Conservation (phyloP, 192 early-diverging fungal genomes). For the Phycomyces nitens region DNA sequence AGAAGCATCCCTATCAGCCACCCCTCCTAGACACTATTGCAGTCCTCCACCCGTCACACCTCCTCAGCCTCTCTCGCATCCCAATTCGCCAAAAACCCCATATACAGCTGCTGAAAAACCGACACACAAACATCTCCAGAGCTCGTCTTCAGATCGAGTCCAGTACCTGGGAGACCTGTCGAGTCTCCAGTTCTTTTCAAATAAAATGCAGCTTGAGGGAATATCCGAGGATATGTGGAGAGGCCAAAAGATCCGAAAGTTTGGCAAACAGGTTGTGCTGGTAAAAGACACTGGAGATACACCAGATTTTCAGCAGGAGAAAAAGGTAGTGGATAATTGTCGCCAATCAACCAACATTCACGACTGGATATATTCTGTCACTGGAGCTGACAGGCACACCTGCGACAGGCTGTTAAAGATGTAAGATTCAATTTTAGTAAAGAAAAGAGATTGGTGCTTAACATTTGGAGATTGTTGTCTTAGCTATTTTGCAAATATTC, state of each 20-base stretch:
- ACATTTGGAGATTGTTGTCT: background rate
- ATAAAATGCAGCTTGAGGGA: slow-evolving; percentile 30
- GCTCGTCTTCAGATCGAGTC: slow-evolving; percentile 10
- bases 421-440: slow-evolving; percentile 9
- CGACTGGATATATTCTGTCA: slow-evolving; percentile 31
- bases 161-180: slow-evolving; percentile 36
- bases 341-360: slow-evolving; percentile 14
- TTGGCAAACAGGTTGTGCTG: slow-evolving; percentile 33
- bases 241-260: slow-evolving; percentile 17
- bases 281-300: slow-evolving; percentile 16
- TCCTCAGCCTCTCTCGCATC: too few relatives aligned
- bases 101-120: too few relatives aligned
- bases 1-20: background rate
- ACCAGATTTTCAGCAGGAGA: background rate
- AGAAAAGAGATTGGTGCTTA: too few relatives aligned
- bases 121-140: slow-evolving; percentile 10
- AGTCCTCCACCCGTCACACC: background rate
- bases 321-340: background rate
- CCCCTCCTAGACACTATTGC: background rate
- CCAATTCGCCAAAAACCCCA: too few relatives aligned
- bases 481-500: slow-evolving; percentile 62
- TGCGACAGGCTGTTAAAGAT: slow-evolving; percentile 32
- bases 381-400: slow-evolving; percentile 28
- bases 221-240: slow-evolving; percentile 1
- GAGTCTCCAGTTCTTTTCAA: slow-evolving; percentile 30